Base-by-base conservation (phyloP, 805 yeast genomes). In the Saturnispora diversa region DNA sequence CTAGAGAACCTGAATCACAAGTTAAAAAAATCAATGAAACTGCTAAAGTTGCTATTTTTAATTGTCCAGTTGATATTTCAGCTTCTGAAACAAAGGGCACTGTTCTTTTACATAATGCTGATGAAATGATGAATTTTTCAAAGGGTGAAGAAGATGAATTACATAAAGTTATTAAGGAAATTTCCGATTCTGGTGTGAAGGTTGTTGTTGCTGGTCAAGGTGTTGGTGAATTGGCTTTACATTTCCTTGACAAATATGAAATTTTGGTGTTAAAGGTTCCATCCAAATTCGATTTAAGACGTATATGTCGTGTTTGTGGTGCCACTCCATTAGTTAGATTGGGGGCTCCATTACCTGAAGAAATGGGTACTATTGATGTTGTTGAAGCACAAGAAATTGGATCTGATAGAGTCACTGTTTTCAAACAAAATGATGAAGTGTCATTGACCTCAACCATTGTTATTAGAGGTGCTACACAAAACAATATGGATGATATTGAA, bases 31-130 rank as follows among this genome's bases (percentile, higher is more conserved):
- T 82, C 43, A 59, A 53, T 8, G 54, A 61, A 34, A 77, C 72
- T 51, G 77, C 94, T 13, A 87, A 85, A 60, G 97, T 92, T 34
- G 98, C 84, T 8, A 88, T 87, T 2, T 92, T 71, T 67, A 86
- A 95, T 7, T 81, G 95, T 61, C 97, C 97, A 21, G 77, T 92
- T 41, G 98, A 92, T 64, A 85, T 85, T 45, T 81, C 96, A 11
- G 81, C 87, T 45, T 88, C 98, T n/a, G 98, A 92, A 66, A 90
- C 97, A 17, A 90, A 90, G 66, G 97, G 98, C 37, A 92, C 98
- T 12, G 98, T 92, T 36, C 69, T 92, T 54, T 72, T 92, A 50
- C 96, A 92, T 66, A 88, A 86, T 56, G 98, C 98, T 10, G 74
- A 90, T 62, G 97, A 92, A 64, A 88, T 92, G 97, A 70, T 90